Percentiles rank a stretch among this genome's conserved stretches.
These are phyloP conservation scores for Beta vulgaris DNA, from an alignment of 148 eudicot genomes.

Conservation along the genomic window DNA sequence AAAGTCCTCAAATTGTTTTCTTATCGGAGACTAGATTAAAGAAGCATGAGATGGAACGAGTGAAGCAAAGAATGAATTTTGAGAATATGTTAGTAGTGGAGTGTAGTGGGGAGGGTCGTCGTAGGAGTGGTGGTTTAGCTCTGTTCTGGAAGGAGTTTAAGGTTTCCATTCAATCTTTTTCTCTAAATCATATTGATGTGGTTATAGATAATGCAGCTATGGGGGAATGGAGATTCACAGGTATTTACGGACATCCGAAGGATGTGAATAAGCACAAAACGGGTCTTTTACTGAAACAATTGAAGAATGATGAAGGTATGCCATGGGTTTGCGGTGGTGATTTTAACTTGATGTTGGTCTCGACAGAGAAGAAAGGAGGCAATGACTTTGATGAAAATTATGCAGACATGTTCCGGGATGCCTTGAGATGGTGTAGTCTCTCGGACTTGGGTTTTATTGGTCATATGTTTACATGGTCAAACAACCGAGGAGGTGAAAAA, in stretches of 20 bases:
- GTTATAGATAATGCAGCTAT: fast-evolving
- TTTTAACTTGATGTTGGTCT: no score
- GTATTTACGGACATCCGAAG: not conserved
- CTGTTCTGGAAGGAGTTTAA: not conserved
- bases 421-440: no score
- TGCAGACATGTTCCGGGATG: no score
- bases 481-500: no score
- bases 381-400: no score
- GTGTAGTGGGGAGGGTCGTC: not conserved
- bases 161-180: not conserved
- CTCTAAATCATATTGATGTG: not conserved
- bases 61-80: not conserved
- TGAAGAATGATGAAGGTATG: no score
- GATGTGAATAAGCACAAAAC: not conserved
- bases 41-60: not conserved
- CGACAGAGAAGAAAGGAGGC: no score
- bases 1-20: no score
- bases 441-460: no score
- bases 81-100: not conserved
- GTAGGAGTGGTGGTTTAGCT: not conserved
- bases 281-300: not conserved
- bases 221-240: not conserved
- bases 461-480: no score
- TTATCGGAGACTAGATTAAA: not conserved
- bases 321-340: no score